Evolutionary conservation across 805 yeast genomes (phyloP).

Genomic region (Cyberlindnera subsufficiens): DNA sequence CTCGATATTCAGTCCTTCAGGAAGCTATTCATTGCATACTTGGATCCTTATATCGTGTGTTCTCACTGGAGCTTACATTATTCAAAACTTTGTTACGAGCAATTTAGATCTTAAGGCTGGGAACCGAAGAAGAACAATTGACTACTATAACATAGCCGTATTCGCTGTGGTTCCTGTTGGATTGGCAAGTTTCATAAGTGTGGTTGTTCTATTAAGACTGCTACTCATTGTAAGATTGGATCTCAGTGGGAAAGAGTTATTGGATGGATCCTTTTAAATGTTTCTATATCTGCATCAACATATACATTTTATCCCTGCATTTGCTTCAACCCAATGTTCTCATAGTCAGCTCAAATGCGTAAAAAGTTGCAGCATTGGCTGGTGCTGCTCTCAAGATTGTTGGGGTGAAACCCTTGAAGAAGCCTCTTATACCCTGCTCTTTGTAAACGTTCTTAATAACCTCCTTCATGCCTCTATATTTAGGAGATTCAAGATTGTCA

Average conservation of each 20-base stretch:
- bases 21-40: slow-evolving; percentile 72
- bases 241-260: slow-evolving; percentile 24
- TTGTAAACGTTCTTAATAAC: slow-evolving; percentile 50
- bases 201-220: slow-evolving; percentile 76
- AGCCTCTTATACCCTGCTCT: slow-evolving; percentile 66
- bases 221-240: slow-evolving; percentile 72
- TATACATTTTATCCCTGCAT: not conserved
- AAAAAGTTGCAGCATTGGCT: slow-evolving; percentile 95
- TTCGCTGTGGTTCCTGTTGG: slow-evolving; percentile 99
- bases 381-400: slow-evolving; percentile 96
- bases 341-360: slow-evolving; percentile 88
- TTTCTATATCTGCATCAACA: slow-evolving; percentile 3
- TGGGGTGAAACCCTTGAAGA: slow-evolving; percentile 88
- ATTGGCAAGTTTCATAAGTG: slow-evolving; percentile 85
- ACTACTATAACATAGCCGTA: slow-evolving; percentile 82
- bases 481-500: slow-evolving; percentile 55
- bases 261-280: slow-evolving; percentile 4
- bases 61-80: slow-evolving; percentile 70
- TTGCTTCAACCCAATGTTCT: slow-evolving; percentile 31
- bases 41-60: slow-evolving; percentile 91
- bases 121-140: slow-evolving; percentile 54
- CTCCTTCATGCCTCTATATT: slow-evolving; percentile 49
- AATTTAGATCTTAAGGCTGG: slow-evolving; percentile 44
- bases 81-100: slow-evolving; percentile 85
- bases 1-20: slow-evolving; percentile 63